Evolutionary conservation across 2,329 filamentous ascomycete species (phyloP).

Genomic region (Aurifilum marmelostoma): DNA sequence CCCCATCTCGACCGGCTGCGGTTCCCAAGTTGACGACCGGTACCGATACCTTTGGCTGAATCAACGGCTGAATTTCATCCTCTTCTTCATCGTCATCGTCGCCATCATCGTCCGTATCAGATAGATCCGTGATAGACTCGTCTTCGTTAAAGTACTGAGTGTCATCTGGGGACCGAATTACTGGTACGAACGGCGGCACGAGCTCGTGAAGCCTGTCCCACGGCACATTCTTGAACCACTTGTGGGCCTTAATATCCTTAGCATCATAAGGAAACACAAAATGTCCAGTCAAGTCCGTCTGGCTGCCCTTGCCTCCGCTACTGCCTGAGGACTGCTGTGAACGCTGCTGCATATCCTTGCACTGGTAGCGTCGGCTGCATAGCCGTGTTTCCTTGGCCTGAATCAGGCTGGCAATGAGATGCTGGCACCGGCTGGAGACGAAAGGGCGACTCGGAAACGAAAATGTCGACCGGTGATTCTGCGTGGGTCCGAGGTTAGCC

Average conservation of each 20-base stretch:
- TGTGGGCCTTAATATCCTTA: constrained; percentile 85
- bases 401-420: constrained; percentile 74
- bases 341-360: constrained; percentile 57
- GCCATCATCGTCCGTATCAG: constrained; percentile 47
- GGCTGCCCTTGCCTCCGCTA: constrained; percentile 33
- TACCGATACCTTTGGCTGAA: constrained; percentile 2
- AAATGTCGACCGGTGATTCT: constrained; percentile 69
- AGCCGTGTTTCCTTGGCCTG: constrained; percentile 76
- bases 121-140: constrained; percentile 68
- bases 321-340: constrained; percentile 20
- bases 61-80: constrained; percentile 12
- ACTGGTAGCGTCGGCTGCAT: constrained; percentile 73
- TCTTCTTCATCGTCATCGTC: constrained; percentile 35
- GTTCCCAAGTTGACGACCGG: not conserved
- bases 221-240: constrained; percentile 78
- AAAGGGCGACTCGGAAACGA: constrained; percentile 68
- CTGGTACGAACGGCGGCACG: constrained; percentile 78
- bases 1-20: constrained; percentile 15
- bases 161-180: constrained; percentile 68
- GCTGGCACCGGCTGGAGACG: constrained; percentile 72
- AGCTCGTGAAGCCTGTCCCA: constrained; percentile 77
- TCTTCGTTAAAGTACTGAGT: constrained; percentile 92
- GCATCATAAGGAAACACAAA: constrained; percentile 85
- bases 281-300: constrained; percentile 44
- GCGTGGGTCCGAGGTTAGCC: not conserved